Percentiles rank a stretch among this genome's conserved stretches.
Conservation (phyloP, 768 basidiomycete species). For the Termitomyces sp. region DNA sequence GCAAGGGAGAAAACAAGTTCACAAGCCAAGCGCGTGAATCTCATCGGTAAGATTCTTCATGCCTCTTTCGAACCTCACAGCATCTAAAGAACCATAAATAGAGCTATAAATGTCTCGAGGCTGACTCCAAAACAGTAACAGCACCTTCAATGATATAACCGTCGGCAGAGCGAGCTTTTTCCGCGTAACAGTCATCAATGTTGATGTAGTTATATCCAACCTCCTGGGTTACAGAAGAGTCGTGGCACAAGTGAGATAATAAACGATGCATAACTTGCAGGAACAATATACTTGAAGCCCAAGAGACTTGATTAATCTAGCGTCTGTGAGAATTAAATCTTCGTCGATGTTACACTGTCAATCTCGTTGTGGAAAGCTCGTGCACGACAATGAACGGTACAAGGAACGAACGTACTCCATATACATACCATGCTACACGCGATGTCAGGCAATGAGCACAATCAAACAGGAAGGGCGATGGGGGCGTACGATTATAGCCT, state of each 20-base stretch:
- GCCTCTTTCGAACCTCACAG: conserved; percentile 48
- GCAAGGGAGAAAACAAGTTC: conserved; percentile 5
- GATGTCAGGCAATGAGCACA: background rate
- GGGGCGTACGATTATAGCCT: conserved; percentile 67
- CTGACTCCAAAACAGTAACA: background rate
- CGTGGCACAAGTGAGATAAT: background rate
- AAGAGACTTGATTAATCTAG: conserved; percentile 51
- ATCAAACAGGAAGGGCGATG: background rate
- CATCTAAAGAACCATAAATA: conserved; percentile 33
- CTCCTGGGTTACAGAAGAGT: conserved; percentile 29
- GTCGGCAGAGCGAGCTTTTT: conserved; percentile 43
- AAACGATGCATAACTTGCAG: background rate
- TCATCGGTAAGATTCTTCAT: conserved; percentile 54
- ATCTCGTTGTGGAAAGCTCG: background rate
- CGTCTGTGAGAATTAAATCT: conserved; percentile 44
- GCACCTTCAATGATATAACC: conserved; percentile 55
- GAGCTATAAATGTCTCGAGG: background rate
- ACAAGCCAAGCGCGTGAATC: conserved; percentile 61
- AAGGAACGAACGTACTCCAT: conserved; percentile 38
- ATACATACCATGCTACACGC: conserved; percentile 62
- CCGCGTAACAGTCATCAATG: conserved; percentile 65
- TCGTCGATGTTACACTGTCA: conserved; percentile 58
- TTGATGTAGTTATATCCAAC: conserved; percentile 60
- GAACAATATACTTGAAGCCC: conserved; percentile 42
- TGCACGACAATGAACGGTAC: too few species aligned